Conservation (phyloP, 2,329 filamentous ascomycete species). For the Calonectria ilicicola region DNA sequence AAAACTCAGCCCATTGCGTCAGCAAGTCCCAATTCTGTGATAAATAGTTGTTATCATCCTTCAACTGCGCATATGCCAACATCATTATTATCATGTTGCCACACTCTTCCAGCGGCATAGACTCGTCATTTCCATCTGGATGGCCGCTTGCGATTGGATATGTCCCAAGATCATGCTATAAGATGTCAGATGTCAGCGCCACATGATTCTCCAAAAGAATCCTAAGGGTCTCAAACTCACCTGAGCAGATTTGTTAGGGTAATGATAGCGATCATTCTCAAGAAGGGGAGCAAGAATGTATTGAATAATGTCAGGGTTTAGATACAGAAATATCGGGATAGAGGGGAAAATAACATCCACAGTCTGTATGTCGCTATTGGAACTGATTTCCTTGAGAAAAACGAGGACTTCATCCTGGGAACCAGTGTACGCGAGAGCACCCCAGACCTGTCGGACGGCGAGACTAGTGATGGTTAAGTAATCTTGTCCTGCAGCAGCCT, state of each 20-base stretch:
- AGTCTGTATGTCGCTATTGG: constrained; percentile 87
- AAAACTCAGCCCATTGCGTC: constrained; percentile 82
- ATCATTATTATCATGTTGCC: constrained; percentile 88
- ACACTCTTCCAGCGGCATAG: constrained; percentile 83
- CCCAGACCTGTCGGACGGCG: constrained; percentile 83
- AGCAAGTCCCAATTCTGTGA: constrained; percentile 77
- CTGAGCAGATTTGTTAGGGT: constrained; percentile 64
- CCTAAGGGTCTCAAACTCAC: neutral
- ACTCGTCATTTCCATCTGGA: constrained; percentile 76
- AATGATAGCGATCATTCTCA: constrained; percentile 75
- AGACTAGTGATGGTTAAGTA: constrained; percentile 83
- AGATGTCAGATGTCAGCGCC: neutral
- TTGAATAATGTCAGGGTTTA: constrained; percentile 73
- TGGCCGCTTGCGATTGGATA: constrained; percentile 81
- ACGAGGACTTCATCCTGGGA: constrained; percentile 77
- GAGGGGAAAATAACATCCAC: constrained; percentile 91
- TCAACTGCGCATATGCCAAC: constrained; percentile 73
- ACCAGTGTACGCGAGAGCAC: constrained; percentile 78
- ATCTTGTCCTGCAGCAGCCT: constrained; percentile 76
- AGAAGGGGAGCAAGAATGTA: constrained; percentile 73
- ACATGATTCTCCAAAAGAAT: neutral
- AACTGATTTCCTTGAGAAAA: constrained; percentile 92
- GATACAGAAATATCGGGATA: constrained; percentile 85
- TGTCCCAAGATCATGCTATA: constrained; percentile 78
- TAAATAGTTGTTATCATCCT: constrained; percentile 65